Percentiles rank a stretch among this genome's conserved stretches.
phyloP scores from a whole-genome alignment of 176 grass and related monocot genomes.

The Paspalum vaginatum region DNA sequence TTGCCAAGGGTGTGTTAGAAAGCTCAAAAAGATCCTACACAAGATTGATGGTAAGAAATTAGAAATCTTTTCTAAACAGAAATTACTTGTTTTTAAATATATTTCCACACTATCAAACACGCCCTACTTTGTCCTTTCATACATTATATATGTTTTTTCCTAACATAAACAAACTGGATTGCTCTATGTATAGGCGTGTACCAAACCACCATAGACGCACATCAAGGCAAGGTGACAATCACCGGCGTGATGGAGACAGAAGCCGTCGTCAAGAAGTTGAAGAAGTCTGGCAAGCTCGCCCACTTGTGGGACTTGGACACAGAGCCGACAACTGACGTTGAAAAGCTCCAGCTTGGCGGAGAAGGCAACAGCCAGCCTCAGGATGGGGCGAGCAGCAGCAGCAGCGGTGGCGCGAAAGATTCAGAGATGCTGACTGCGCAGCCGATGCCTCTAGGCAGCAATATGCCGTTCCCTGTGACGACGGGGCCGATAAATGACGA shows the following conservation, averaged over 20 bases:
- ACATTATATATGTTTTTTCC: background rate
- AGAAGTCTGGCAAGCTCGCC: constrained; percentile 67
- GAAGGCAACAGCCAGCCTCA: constrained; percentile 39
- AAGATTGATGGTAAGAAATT: constrained; percentile 79
- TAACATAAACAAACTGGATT: constrained; percentile 10
- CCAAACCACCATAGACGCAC: constrained; percentile 50
- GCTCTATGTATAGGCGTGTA: constrained; percentile 64
- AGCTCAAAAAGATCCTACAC: constrained; percentile 74
- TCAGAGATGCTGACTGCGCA: constrained; percentile 27
- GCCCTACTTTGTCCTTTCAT: background rate
- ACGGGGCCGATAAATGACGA: too few species aligned
- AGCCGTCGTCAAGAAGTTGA: constrained; percentile 68
- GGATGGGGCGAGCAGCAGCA: background rate
- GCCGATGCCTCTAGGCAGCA: too few species aligned
- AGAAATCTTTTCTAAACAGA: background rate
- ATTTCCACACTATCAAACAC: background rate
- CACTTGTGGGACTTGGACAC: constrained; percentile 59
- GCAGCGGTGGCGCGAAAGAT: constrained; percentile 25
- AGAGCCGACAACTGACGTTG: constrained; percentile 31
- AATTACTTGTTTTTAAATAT: constrained; percentile 1
- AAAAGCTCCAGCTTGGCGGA: constrained; percentile 45
- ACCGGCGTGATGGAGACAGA: constrained; percentile 63
- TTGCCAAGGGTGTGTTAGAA: constrained; percentile 74
- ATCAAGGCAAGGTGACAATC: constrained; percentile 72
- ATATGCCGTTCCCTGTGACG: too few species aligned